Conservation (phyloP, 805 yeast genomes). For the Candida cerambycidarum region DNA sequence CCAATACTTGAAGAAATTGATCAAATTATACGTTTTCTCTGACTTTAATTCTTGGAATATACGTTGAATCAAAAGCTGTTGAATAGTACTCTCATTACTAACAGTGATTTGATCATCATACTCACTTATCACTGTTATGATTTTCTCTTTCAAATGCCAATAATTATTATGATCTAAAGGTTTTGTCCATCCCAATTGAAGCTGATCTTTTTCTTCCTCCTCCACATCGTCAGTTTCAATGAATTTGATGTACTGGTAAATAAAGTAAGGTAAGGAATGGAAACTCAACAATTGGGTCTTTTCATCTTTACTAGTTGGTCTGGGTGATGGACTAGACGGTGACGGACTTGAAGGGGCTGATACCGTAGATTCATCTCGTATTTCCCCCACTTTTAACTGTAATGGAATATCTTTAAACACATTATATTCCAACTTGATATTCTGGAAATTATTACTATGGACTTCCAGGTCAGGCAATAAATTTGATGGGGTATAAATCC, state of each 20-base stretch:
- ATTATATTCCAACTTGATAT: constrained; percentile 37
- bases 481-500: constrained; percentile 39
- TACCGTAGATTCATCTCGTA: not conserved
- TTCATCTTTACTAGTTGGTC: constrained; percentile 4
- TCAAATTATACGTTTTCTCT: constrained; percentile 12
- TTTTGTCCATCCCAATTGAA: constrained; percentile 30
- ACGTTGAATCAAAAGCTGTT: constrained; percentile 21
- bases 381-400: constrained; percentile 25
- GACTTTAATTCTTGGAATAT: constrained; percentile 16
- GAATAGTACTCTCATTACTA: constrained; percentile 22
- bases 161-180: constrained; percentile 33
- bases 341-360: too few species aligned
- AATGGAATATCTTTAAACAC: constrained; percentile 41
- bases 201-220: not conserved
- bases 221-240: constrained; percentile 15
- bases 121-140: constrained; percentile 23
- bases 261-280: constrained; percentile 33
- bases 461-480: constrained; percentile 28
- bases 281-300: constrained; percentile 21
- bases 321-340: too few species aligned
- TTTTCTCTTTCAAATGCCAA: constrained; percentile 35
- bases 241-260: constrained; percentile 22
- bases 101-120: constrained; percentile 12
- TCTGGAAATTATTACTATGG: constrained; percentile 33
- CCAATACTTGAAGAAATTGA: constrained; percentile 41